These are phyloP conservation scores for Aspergillus nidulans DNA, from an alignment of 495 filamentous ascomycete species.

Conservation along the genomic window DNA sequence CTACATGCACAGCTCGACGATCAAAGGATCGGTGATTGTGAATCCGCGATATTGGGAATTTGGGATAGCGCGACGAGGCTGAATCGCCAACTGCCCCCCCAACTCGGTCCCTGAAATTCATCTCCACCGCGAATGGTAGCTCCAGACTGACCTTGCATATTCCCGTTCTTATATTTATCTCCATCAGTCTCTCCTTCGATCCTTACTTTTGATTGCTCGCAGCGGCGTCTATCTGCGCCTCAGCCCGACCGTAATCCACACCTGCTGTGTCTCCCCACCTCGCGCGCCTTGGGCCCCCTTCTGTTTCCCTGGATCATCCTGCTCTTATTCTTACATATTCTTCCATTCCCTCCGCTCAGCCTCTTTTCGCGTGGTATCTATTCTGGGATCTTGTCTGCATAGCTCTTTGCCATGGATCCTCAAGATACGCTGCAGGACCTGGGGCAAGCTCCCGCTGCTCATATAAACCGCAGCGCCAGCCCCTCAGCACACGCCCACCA, in stretches of 20 bases:
- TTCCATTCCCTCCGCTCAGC: conserved; percentile 12
- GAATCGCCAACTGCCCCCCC: conserved; percentile 25
- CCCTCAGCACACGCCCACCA: conserved; percentile 37
- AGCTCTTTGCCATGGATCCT: conserved; percentile 29
- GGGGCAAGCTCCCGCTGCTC: conserved; percentile 23
- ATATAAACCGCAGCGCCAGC: conserved; percentile 40
- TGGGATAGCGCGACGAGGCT: conserved; percentile 23
- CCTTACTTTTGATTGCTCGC: conserved; percentile 2
- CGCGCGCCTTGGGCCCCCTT: conserved; percentile 1
- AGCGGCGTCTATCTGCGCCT: conserved; percentile 6
- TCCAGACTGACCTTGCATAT: neutral
- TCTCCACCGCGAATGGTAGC: conserved; percentile 12
- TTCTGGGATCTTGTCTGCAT: conserved; percentile 19
- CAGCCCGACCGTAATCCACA: conserved; percentile 8
- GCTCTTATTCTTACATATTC: conserved; percentile 12
- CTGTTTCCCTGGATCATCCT: conserved; percentile 7
- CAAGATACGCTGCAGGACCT: conserved; percentile 31
- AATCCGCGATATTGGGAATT: conserved; percentile 7
- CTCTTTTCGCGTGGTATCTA: conserved; percentile 25
- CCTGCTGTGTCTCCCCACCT: conserved; percentile 7
- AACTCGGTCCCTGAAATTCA: conserved; percentile 5
- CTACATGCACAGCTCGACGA: neutral
- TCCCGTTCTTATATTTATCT: neutral
- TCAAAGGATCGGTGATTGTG: neutral
- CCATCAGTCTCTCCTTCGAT: conserved; percentile 1